Conservation (phyloP, 768 basidiomycete species). For the Phlebiopsis flavidoalba region DNA sequence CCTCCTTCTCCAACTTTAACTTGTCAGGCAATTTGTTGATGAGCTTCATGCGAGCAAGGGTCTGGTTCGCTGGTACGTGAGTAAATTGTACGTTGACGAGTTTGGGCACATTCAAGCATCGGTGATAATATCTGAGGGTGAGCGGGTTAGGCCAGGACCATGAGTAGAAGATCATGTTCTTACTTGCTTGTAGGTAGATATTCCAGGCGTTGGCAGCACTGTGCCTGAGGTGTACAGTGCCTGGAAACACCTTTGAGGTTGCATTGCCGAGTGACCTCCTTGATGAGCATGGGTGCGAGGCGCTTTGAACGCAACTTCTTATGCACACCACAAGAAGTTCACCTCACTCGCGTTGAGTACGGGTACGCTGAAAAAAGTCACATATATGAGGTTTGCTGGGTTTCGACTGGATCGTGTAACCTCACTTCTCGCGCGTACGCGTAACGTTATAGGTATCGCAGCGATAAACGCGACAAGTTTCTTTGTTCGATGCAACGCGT, state of each 20-base stretch:
- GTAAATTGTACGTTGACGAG: slow-evolving; percentile 89
- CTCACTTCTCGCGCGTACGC: slow-evolving; percentile 79
- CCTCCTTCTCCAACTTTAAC: slow-evolving; percentile 40
- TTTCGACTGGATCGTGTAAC: not conserved
- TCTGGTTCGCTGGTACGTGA: slow-evolving; percentile 80
- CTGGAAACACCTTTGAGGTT: slow-evolving; percentile 87
- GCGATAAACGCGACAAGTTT: slow-evolving; percentile 97
- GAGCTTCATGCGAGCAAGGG: slow-evolving; percentile 85
- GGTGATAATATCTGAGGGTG: slow-evolving; percentile 76
- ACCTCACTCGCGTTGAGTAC: slow-evolving; percentile 78
- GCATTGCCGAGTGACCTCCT: slow-evolving; percentile 92
- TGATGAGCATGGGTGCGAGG: slow-evolving; percentile 92
- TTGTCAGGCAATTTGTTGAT: slow-evolving; percentile 60
- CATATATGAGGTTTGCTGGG: not conserved
- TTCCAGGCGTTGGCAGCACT: slow-evolving; percentile 90
- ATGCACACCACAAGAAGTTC: slow-evolving; percentile 96
- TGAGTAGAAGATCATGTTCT: slow-evolving; percentile 16
- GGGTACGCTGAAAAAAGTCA: slow-evolving; percentile 52
- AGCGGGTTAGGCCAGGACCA: not conserved
- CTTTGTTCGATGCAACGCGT: slow-evolving; percentile 80
- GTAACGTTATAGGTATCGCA: slow-evolving; percentile 81
- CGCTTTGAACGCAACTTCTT: slow-evolving; percentile 96
- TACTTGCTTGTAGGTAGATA: slow-evolving; percentile 74
- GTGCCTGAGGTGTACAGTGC: slow-evolving; percentile 96
- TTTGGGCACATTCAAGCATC: slow-evolving; percentile 86